Percentiles rank a stretch among this genome's conserved stretches.
phyloP scores from a whole-genome alignment of 768 basidiomycete genomes.

The Chiua virens region DNA sequence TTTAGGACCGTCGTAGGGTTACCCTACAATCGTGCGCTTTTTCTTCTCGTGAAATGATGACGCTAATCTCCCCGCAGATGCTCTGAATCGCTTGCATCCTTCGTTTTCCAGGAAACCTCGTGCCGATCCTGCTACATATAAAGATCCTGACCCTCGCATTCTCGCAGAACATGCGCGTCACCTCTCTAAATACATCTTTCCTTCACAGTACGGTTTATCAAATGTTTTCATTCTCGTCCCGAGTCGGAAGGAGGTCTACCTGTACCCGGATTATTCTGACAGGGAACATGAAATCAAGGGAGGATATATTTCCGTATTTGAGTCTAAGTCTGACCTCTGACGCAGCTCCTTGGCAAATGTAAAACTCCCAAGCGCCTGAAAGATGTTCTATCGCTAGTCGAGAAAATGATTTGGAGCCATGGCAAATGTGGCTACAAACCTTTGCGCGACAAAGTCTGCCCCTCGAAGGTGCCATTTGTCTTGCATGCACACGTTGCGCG shows the following conservation, averaged over 20 bases:
- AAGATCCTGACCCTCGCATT: slow-evolving; percentile 46
- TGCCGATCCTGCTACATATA: slow-evolving; percentile 27
- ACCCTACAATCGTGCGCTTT: slow-evolving; percentile 59
- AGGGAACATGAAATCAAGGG: slow-evolving; percentile 75
- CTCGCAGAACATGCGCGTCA: slow-evolving; percentile 56
- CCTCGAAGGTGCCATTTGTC: slow-evolving; percentile 59
- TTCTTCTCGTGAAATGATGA: not conserved
- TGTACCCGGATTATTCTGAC: slow-evolving; percentile 54
- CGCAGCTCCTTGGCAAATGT: slow-evolving; percentile 41
- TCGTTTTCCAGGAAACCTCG: slow-evolving; percentile 38
- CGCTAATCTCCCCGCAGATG: slow-evolving; percentile 44
- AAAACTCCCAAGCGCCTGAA: slow-evolving; percentile 79
- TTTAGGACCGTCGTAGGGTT: slow-evolving; percentile 60
- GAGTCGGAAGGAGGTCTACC: slow-evolving; percentile 28
- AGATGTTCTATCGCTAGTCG: slow-evolving; percentile 49
- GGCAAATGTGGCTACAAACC: slow-evolving; percentile 66
- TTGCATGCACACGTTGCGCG: not conserved
- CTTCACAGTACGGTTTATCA: slow-evolving; percentile 69
- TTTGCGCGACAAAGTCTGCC: slow-evolving; percentile 66
- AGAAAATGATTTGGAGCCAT: slow-evolving; percentile 67
- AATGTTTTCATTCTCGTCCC: slow-evolving; percentile 49
- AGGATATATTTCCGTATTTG: not conserved
- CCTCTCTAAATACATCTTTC: slow-evolving; percentile 82
- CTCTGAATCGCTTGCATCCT: slow-evolving; percentile 58
- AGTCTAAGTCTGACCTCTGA: not conserved